A percentile compares a stretch with the other conserved stretches of the same genome.
Conservation (phyloP, 192 early-diverging fungal species). For the Linnemannia hyalina region DNA sequence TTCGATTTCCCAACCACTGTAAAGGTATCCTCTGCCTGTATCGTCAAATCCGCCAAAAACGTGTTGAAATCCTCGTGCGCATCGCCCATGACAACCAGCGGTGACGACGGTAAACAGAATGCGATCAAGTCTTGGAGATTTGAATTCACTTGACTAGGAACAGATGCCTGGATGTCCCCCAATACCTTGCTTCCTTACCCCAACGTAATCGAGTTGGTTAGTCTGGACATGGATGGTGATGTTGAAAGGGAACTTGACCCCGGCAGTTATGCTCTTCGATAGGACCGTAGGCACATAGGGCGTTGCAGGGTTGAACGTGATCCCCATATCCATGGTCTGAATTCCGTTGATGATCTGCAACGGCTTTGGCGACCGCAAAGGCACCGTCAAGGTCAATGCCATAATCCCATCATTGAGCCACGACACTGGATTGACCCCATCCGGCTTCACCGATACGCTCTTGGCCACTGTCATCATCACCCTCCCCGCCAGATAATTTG, state of each 20-base stretch:
- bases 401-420: constrained; percentile 62
- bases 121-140: constrained; percentile 52
- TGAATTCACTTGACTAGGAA: constrained; percentile 25
- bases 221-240: constrained; percentile 62
- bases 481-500: constrained; percentile 59
- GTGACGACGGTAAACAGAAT: constrained; percentile 47
- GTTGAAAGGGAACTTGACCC: constrained; percentile 67
- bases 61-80: constrained; percentile 58
- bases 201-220: constrained; percentile 60
- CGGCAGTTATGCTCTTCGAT: constrained; percentile 53
- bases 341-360: constrained; percentile 61
- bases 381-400: constrained; percentile 56
- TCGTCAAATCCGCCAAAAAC: constrained; percentile 58
- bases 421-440: constrained; percentile 42
- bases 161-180: constrained; percentile 6
- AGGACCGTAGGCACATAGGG: constrained; percentile 58
- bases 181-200: constrained; percentile 12
- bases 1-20: constrained; percentile 58
- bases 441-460: constrained; percentile 59
- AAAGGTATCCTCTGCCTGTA: constrained; percentile 48
- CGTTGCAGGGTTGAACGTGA: constrained; percentile 46
- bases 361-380: constrained; percentile 38
- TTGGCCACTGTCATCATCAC: constrained; percentile 54
- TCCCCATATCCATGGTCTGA: constrained; percentile 59
- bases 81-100: constrained; percentile 53